Evolutionary conservation across 108 stramenopile species (phyloP).

Genomic region (Craspedostauros australis): DNA sequence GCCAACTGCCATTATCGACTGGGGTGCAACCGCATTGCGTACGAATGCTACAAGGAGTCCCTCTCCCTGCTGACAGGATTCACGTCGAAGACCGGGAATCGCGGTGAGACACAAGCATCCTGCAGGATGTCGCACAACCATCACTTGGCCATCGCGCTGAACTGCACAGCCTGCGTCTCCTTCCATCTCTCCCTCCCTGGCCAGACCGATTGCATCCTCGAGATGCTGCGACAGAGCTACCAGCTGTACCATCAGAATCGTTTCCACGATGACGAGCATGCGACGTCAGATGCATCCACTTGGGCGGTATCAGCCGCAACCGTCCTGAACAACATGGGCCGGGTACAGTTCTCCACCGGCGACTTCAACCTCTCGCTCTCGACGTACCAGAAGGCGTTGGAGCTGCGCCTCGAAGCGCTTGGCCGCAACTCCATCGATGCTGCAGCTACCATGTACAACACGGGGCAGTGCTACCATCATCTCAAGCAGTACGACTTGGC

Average conservation of each 20-base stretch:
- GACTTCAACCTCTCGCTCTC: slow-evolving; percentile 44
- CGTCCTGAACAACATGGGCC: slow-evolving; percentile 64
- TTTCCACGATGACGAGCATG: slow-evolving; percentile 6
- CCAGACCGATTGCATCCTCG: slow-evolving; percentile 23
- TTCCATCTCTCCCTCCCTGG: slow-evolving; percentile 19
- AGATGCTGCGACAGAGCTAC: slow-evolving; percentile 31
- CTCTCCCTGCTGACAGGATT: no score
- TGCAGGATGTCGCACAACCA: slow-evolving; percentile 21
- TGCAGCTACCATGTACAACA: slow-evolving; percentile 66
- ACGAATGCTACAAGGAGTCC: slow-evolving; percentile 21
- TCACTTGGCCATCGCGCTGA: slow-evolving; percentile 27
- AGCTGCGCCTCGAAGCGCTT: slow-evolving; percentile 33
- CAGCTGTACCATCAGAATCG: slow-evolving; percentile 20
- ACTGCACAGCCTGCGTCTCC: slow-evolving; percentile 39
- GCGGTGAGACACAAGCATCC: slow-evolving; percentile 22
- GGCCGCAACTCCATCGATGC: slow-evolving; percentile 43
- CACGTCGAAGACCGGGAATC: slow-evolving; percentile 13
- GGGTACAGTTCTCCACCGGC: slow-evolving; percentile 42
- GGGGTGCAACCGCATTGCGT: slow-evolving; percentile 35
- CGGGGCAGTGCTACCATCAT: slow-evolving; percentile 61
- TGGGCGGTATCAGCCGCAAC: slow-evolving; percentile 43
- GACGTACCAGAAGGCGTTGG: slow-evolving; percentile 40
- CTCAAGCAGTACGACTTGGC: slow-evolving; percentile 35
- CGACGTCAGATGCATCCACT: slow-evolving; percentile 24
- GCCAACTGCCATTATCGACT: slow-evolving; percentile 48